Evolutionary conservation across 495 filamentous ascomycete species (phyloP).

Genomic region (Xylaria acuta): DNA sequence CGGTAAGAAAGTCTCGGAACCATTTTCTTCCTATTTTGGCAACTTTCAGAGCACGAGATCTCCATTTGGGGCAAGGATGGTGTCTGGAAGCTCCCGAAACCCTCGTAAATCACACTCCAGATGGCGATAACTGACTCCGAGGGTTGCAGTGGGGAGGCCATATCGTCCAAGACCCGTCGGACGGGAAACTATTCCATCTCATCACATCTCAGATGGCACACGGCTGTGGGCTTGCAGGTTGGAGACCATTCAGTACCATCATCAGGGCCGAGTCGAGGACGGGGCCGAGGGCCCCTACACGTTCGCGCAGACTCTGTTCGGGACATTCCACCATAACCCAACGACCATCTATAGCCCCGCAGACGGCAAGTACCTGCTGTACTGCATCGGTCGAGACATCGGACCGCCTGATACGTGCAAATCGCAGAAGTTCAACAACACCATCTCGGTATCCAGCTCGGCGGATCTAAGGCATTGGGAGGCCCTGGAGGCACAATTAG

Average conservation of each 20-base stretch:
- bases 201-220: constrained; percentile 45
- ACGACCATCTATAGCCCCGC: constrained; percentile 44
- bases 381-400: constrained; percentile 44
- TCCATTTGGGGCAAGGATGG: too few species aligned
- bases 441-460: constrained; percentile 34
- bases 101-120: too few species aligned
- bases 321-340: constrained; percentile 49
- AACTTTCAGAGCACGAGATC: too few species aligned
- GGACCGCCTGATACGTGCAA: constrained; percentile 30
- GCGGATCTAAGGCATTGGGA: constrained; percentile 28
- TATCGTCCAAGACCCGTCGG: constrained; percentile 45
- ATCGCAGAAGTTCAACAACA: constrained; percentile 35
- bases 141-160: constrained; percentile 47
- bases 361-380: constrained; percentile 45
- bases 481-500: constrained; percentile 22
- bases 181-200: constrained; percentile 42
- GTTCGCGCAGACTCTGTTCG: constrained; percentile 40
- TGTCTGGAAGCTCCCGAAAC: too few species aligned
- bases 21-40: too few species aligned
- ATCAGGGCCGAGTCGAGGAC: constrained; percentile 46
- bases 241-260: constrained; percentile 46
- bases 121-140: too few species aligned
- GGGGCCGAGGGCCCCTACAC: constrained; percentile 46
- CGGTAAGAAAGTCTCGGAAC: too few species aligned
- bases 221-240: constrained; percentile 47